A percentile compares a stretch with the other conserved stretches of the same genome.
Evolutionary conservation across 345 rosid species (phyloP).

Genomic region (Salix udensis): DNA sequence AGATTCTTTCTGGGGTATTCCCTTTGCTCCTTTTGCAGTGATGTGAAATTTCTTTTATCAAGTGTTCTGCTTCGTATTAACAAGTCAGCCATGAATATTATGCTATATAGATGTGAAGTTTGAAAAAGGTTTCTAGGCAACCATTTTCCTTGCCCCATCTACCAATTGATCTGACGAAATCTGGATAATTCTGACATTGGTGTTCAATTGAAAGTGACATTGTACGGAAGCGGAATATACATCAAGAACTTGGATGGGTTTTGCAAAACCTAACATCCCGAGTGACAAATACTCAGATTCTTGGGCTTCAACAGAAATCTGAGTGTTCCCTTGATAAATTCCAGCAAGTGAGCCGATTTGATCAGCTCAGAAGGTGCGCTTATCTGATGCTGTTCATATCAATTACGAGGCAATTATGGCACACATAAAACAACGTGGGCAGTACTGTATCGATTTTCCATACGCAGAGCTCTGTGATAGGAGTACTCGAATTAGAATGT

Average conservation of each 20-base stretch:
- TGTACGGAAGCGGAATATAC: not conserved
- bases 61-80: not conserved
- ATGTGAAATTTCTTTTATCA: not conserved
- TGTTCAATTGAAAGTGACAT: not conserved
- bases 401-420: not conserved
- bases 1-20: not conserved
- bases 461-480: not conserved
- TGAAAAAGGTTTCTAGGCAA: not conserved
- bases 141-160: not conserved
- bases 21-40: not conserved
- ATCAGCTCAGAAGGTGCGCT: conserved; percentile 46
- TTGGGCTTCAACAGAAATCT: conserved; percentile 49
- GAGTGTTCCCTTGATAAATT: conserved; percentile 46
- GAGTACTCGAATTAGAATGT: not conserved
- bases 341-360: conserved; percentile 50
- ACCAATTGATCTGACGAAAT: not conserved
- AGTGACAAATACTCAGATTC: conserved; percentile 41
- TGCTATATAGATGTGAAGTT: not conserved
- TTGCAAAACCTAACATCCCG: conserved; percentile 52
- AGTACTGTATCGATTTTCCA: not conserved
- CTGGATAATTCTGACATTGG: not conserved
- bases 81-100: not conserved
- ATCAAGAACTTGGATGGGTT: not conserved
- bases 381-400: conserved; percentile 31
- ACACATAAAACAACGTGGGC: not conserved